Base-by-base conservation (phyloP, 2,329 filamentous ascomycete species). In the Knoxdaviesia proteae region DNA sequence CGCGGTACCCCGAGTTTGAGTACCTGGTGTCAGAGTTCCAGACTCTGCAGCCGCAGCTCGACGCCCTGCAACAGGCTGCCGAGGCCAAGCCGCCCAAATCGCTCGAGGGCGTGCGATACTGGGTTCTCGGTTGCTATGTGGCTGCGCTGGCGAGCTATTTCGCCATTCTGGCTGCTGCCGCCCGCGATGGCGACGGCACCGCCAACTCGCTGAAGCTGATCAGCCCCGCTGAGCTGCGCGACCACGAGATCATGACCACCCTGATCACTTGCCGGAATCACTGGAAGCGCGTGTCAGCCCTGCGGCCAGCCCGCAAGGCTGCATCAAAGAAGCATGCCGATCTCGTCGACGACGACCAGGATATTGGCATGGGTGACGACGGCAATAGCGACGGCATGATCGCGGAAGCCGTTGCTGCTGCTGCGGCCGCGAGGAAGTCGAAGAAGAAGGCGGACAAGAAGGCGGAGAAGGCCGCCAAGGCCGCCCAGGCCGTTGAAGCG, bases 61-160 rank as follows among this genome's bases (percentile, higher is more conserved):
- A 64, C 7, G 61, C 67, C 6, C 63, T 79, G 39, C 71, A 75
- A 40, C 63, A 70, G 41, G 64, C 69, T 32, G 73, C 76, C 1
- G 65, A 73, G 42, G 61, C 60, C 6, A 67, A 65, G 51, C 58
- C 61, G 7, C 61, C 56, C 46, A 66, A 62, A 44, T 72, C 73
- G 2, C 57, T 79, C n/a, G 63, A 71, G 29, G 65, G 77, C 6
- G 67, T 84, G 45, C 90, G 88, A 56, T 78, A 81, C 55, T 77
- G 84, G 57, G 76, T 87, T 7, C 65, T 93, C 36, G 79, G 83
- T 5, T 83, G 86, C 46, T 96, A 98, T 55, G 66, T 96, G 30
- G 84, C 82, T 38, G 71, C 84, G 1, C 67, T 98, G 50, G 79
- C 82, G 40, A 87, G 94, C 74, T 98, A 98, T 59, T 94, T 98